A percentile compares a stretch with the other conserved stretches of the same genome.
Conservation (phyloP, 129 eudicot species). For the Dittrichia graveolens region DNA sequence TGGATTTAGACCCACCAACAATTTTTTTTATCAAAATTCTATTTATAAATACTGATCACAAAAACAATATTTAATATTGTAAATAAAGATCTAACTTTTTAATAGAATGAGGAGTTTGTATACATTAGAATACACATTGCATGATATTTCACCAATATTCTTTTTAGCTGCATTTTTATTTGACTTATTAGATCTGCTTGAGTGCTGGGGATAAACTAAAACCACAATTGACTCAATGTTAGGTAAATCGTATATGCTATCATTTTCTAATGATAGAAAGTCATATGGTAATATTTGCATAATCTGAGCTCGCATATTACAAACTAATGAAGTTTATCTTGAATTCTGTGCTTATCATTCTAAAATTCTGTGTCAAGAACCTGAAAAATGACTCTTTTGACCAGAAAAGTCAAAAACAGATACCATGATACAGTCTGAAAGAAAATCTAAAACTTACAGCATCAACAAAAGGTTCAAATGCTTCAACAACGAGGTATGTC, state of each 20-base stretch:
- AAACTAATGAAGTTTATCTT: background rate
- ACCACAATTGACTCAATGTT: background rate
- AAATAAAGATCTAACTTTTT: background rate
- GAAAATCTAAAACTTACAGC: conserved; percentile 60
- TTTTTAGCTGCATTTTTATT: background rate
- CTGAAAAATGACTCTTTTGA: background rate
- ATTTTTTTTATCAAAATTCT: background rate
- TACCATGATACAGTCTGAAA: background rate
- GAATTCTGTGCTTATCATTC: background rate
- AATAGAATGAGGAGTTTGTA: background rate
- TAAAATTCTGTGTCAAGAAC: background rate
- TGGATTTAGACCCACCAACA: background rate
- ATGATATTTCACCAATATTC: background rate
- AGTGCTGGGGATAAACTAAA: background rate
- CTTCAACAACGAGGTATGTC: conserved; percentile 90
- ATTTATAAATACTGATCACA: conserved; percentile 1
- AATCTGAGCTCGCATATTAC: conserved; percentile 1
- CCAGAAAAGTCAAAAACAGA: background rate
- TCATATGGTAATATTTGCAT: background rate
- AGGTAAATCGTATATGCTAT: background rate
- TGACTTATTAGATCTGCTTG: background rate
- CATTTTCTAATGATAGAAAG: background rate
- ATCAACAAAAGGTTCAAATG: conserved; percentile 81
- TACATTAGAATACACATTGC: background rate
- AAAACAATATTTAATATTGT: background rate